phyloP scores from a whole-genome alignment of 176 grass and related monocot genomes.

The bread wheat (Triticum aestivum) region IWGSC_CS_RefSeq_v2.1 NC_057802.1:608113366-608113865 shows the following conservation, averaged over 20 bases:
- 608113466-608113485: not conserved
- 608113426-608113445: not conserved
- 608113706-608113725: slow-evolving; percentile 96
- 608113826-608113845: slow-evolving; percentile 80
- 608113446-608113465: not conserved
- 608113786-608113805: slow-evolving; percentile 65
- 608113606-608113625: not conserved
- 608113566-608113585: not conserved
- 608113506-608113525: not conserved
- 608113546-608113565: not conserved
- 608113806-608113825: slow-evolving; percentile 84
- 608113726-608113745: slow-evolving; percentile 94
- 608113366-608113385: not conserved
- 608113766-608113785: slow-evolving; percentile 83
- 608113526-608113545: not conserved
- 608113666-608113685: slow-evolving; percentile 83
- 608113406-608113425: not conserved
- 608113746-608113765: slow-evolving; percentile 86
- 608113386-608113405: not conserved
- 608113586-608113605: not conserved
- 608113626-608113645: too few species aligned
- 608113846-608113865: slow-evolving; percentile 89
- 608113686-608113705: slow-evolving; percentile 76
- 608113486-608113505: not conserved
- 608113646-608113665: slow-evolving; percentile 31